Evolutionary conservation across 108 stramenopile genomes (phyloP).

Genomic region (Cyclotella distinguenda): DNA sequence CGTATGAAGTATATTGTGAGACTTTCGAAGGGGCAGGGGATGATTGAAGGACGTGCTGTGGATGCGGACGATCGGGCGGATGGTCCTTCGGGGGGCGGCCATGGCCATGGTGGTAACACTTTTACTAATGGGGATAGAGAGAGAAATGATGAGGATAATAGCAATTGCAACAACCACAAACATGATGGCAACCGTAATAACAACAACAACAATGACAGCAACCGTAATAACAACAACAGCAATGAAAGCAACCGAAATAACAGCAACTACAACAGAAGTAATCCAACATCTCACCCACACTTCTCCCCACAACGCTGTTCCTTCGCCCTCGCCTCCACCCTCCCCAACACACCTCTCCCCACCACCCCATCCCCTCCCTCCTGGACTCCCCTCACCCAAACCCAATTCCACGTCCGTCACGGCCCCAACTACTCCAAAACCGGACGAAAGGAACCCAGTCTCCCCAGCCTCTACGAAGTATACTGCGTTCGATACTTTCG

Average conservation of each 20-base stretch:
- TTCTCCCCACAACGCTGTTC: slow-evolving; percentile 23
- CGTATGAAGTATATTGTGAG: too few species aligned
- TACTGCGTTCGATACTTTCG: slow-evolving; percentile 42
- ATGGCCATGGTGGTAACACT: too few species aligned
- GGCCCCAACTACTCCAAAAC: slow-evolving; percentile 57
- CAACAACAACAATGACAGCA: slow-evolving; percentile 14
- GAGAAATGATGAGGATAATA: not conserved
- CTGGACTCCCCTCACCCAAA: slow-evolving; percentile 41
- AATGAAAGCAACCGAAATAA: slow-evolving; percentile 2
- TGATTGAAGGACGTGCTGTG: too few species aligned
- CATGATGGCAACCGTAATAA: slow-evolving; percentile 10
- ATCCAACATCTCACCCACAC: slow-evolving; percentile 4
- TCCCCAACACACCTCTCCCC: slow-evolving; percentile 28
- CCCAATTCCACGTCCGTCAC: slow-evolving; percentile 42
- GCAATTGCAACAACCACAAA: not conserved
- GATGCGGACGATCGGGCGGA: too few species aligned
- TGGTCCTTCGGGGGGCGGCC: too few species aligned
- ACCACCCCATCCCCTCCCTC: slow-evolving; percentile 32
- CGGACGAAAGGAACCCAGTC: slow-evolving; percentile 40
- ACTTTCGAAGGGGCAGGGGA: too few species aligned
- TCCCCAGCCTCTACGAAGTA: slow-evolving; percentile 47
- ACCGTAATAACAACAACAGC: not conserved
- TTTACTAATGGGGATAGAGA: too few species aligned
- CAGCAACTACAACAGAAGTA: too few species aligned
- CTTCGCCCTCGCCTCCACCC: slow-evolving; percentile 25